These are phyloP conservation scores for Boletus smithii DNA, from an alignment of 1,284 basidiomycete species.

Conservation along the genomic window DNA sequence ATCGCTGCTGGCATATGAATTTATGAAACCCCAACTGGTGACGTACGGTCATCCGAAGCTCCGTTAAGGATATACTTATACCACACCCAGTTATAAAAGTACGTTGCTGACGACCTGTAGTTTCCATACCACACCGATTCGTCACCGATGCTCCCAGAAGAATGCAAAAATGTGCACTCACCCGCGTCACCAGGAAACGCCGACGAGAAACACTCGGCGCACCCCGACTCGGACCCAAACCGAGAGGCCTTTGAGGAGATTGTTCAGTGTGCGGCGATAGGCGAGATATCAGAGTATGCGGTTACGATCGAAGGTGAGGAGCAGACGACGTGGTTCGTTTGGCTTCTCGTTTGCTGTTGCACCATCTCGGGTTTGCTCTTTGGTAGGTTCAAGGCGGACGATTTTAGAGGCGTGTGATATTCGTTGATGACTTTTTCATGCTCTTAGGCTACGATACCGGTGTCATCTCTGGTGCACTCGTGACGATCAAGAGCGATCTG, in stretches of 20 bases:
- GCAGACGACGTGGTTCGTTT: slow-evolving; percentile 65
- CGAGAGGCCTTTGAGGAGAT: slow-evolving; percentile 15
- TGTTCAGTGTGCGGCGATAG: slow-evolving; percentile 26
- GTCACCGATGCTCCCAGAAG: slow-evolving; percentile 9
- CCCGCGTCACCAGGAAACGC: background rate
- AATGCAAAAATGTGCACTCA: background rate
- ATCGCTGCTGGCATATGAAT: too few species aligned
- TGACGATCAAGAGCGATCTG: slow-evolving; percentile 68
- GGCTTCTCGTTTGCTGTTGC: slow-evolving; percentile 62
- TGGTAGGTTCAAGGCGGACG: slow-evolving; percentile 41
- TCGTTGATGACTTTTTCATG: slow-evolving; percentile 1
- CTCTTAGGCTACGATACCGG: slow-evolving; percentile 77
- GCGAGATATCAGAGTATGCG: slow-evolving; percentile 57
- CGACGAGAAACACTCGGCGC: slow-evolving; percentile 4
- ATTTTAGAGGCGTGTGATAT: background rate
- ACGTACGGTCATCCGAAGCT: too few species aligned
- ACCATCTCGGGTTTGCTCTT: slow-evolving; percentile 77
- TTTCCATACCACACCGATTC: too few species aligned
- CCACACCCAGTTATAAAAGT: too few species aligned
- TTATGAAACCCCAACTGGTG: too few species aligned
- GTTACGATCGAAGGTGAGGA: slow-evolving; percentile 71
- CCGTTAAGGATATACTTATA: too few species aligned
- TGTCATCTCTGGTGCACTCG: slow-evolving; percentile 73
- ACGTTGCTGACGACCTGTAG: too few species aligned
- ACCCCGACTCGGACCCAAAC: slow-evolving; percentile 1